Conservation (phyloP, 352 stramenopile genomes). For the Pythium periplocum region DNA sequence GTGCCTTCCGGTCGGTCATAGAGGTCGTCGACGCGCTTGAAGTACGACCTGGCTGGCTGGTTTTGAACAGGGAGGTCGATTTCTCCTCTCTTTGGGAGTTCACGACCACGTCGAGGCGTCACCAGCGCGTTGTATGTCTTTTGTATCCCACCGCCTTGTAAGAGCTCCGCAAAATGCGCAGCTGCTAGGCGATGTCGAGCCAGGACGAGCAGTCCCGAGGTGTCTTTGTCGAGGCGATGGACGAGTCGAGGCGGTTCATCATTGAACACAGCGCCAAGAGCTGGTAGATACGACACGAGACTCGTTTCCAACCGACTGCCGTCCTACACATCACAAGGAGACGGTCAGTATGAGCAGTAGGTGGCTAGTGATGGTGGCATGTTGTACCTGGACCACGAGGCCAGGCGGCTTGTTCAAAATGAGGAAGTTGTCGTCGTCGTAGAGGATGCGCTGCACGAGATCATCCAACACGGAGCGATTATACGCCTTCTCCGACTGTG, state of each 20-base stretch:
- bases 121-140: conserved; percentile 71
- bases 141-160: conserved; percentile 28
- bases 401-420: conserved; percentile 68
- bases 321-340: too few species aligned
- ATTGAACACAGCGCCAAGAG: conserved; percentile 21
- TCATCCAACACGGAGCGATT: conserved; percentile 10
- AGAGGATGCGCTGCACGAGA: conserved; percentile 33
- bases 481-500: too few species aligned
- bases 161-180: conserved; percentile 46
- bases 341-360: too few species aligned
- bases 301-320: conserved; percentile 7
- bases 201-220: conserved; percentile 59
- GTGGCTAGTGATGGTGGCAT: too few species aligned
- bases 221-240: conserved; percentile 70
- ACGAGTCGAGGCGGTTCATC: conserved; percentile 35
- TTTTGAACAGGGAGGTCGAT: conserved; percentile 34
- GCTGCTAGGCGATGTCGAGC: conserved; percentile 60
- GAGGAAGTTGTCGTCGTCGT: conserved; percentile 51
- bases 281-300: conserved; percentile 39
- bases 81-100: conserved; percentile 18
- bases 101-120: neutral
- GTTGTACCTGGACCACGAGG: conserved; percentile 42
- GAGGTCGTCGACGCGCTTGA: conserved; percentile 11
- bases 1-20: conserved; percentile 1
- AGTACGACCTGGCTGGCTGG: conserved; percentile 40